phyloP scores from a whole-genome alignment of 2,329 filamentous ascomycete species.

The Simplicillium sp. region DNA sequence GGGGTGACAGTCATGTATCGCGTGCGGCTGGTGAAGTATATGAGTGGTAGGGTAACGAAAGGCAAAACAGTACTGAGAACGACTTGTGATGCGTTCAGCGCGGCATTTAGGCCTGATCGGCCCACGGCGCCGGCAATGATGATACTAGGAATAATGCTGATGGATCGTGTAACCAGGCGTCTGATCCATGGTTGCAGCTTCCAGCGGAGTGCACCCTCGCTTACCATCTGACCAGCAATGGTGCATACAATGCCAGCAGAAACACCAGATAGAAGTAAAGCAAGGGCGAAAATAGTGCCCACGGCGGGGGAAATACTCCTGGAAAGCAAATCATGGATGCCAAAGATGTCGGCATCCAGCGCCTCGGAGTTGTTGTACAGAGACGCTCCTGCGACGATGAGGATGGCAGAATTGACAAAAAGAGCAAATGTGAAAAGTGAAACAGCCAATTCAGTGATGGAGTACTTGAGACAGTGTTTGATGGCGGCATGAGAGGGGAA shows the following conservation, averaged over 20 bases:
- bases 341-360: constrained; percentile 67
- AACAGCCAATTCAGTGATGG: constrained; percentile 58
- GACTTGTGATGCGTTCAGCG: constrained; percentile 70
- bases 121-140: constrained; percentile 76
- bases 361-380: constrained; percentile 56
- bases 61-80: constrained; percentile 70
- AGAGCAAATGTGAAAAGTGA: constrained; percentile 76
- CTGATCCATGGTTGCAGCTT: constrained; percentile 67
- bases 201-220: constrained; percentile 73
- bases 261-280: constrained; percentile 69
- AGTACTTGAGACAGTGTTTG: constrained; percentile 62
- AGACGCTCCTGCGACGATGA: constrained; percentile 72
- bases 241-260: constrained; percentile 83
- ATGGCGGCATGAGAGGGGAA: constrained; percentile 66
- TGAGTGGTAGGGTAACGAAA: constrained; percentile 72
- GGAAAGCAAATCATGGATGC: constrained; percentile 66
- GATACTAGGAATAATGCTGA: constrained; percentile 75
- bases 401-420: constrained; percentile 75
- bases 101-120: constrained; percentile 56
- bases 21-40: constrained; percentile 74
- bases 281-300: constrained; percentile 76
- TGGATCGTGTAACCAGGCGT: constrained; percentile 64
- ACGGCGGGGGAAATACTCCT: constrained; percentile 62
- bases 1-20: constrained; percentile 68
- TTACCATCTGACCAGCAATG: constrained; percentile 82